phyloP scores from a whole-genome alignment of 495 filamentous ascomycete genomes.

The Geoglossum glabrum region DNA sequence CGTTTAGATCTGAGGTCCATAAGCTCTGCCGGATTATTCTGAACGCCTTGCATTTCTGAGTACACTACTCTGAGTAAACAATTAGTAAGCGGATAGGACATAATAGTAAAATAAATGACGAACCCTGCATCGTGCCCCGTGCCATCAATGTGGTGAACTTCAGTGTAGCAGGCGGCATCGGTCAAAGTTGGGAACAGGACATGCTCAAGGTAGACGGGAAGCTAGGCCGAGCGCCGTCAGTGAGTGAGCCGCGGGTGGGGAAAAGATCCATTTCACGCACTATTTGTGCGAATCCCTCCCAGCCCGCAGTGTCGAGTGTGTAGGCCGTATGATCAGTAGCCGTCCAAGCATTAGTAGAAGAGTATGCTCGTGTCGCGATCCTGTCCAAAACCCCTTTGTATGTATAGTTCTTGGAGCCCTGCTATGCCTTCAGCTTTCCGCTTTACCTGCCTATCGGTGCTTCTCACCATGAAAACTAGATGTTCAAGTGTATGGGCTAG shows the following conservation, averaged over 20 bases:
- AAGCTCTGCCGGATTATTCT: conserved; percentile 63
- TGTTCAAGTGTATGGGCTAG: conserved; percentile 81
- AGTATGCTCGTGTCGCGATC: conserved; percentile 80
- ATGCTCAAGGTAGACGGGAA: conserved; percentile 93
- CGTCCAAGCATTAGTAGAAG: conserved; percentile 91
- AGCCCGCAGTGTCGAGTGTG: conserved; percentile 81
- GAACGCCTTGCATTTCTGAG: conserved; percentile 93
- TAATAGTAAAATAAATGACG: not conserved
- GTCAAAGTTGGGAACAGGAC: conserved; percentile 78
- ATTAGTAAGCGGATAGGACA: not conserved
- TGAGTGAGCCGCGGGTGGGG: not conserved
- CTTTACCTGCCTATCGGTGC: not conserved
- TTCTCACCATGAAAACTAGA: conserved; percentile 62
- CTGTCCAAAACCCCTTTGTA: conserved; percentile 94
- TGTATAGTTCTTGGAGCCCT: conserved; percentile 71
- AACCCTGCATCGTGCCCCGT: conserved; percentile 71
- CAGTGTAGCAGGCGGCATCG: conserved; percentile 82
- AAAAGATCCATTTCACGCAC: conserved; percentile 4
- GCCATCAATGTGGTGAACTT: conserved; percentile 90
- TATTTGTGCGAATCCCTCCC: conserved; percentile 89
- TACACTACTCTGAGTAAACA: conserved; percentile 52
- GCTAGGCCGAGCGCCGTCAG: conserved; percentile 7
- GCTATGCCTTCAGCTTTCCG: not conserved
- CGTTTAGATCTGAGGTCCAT: conserved; percentile 64
- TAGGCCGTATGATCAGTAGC: conserved; percentile 92